These are phyloP conservation scores for Monilinia polystroma DNA, from an alignment of 2,329 filamentous ascomycete genomes.

Conservation along the genomic window DNA sequence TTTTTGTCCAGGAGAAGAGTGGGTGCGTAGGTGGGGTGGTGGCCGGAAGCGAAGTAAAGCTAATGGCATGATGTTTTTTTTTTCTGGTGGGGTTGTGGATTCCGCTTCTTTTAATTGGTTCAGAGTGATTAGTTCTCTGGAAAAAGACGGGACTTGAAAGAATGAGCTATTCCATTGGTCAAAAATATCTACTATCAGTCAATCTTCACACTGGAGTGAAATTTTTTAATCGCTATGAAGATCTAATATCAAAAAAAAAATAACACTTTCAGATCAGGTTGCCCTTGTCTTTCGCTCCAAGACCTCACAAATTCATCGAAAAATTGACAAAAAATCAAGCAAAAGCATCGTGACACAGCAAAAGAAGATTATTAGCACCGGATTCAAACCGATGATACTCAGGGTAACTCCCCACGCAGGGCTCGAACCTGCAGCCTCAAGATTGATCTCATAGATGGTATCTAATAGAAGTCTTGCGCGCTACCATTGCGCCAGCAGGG, in stretches of 20 bases:
- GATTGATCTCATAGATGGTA: neutral
- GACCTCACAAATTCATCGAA: neutral
- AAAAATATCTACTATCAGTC: neutral
- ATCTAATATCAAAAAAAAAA: neutral
- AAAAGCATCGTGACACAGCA: neutral
- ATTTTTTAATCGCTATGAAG: neutral
- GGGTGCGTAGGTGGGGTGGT: neutral
- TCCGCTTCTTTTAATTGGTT: slow-evolving; percentile 2
- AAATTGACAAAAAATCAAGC: neutral
- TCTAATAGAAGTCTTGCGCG: slow-evolving; percentile 16
- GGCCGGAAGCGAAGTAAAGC: slow-evolving; percentile 2
- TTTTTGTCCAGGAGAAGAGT: neutral
- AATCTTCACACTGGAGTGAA: neutral
- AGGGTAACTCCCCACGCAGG: slow-evolving; percentile 15
- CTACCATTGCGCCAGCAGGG: slow-evolving; percentile 21
- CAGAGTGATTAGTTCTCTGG: neutral
- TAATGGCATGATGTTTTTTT: neutral
- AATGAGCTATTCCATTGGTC: neutral
- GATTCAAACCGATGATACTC: slow-evolving; percentile 16
- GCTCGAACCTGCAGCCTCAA: slow-evolving; percentile 15
- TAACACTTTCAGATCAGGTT: neutral
- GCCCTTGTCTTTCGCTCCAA: neutral
- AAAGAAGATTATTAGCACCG: neutral
- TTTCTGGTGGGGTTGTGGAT: neutral
- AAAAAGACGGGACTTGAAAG: neutral